phyloP scores from a whole-genome alignment of 169 alveolate species.

The Eimeria falciformis region DNA sequence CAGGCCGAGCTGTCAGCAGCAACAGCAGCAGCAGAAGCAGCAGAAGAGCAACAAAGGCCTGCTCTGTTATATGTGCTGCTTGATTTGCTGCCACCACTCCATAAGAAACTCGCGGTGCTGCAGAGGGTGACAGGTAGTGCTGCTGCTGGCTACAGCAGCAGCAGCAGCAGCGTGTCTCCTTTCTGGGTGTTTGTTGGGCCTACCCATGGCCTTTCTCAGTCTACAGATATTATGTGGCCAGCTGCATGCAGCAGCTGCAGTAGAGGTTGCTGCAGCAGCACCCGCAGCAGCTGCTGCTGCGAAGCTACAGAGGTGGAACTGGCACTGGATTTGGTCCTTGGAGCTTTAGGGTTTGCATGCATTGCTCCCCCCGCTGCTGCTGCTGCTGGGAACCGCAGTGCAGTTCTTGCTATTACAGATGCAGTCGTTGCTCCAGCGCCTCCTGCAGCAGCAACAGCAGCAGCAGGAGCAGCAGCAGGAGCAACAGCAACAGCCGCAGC shows the following conservation, averaged over 20 bases:
- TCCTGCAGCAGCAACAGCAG: slow-evolving; percentile 38
- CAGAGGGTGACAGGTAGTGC: slow-evolving; percentile 3
- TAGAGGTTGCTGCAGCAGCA: slow-evolving; percentile 23
- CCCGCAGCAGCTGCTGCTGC: slow-evolving; percentile 46
- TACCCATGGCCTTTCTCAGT: slow-evolving; percentile 42
- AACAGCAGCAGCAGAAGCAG: neutral
- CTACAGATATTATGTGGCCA: slow-evolving; percentile 18
- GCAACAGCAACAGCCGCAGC: slow-evolving; percentile 30
- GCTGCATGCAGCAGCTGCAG: slow-evolving; percentile 48
- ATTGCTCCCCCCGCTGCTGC: slow-evolving; percentile 48
- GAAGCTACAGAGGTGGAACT: slow-evolving; percentile 39
- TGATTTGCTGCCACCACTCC: slow-evolving; percentile 11
- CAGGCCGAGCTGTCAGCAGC: neutral
- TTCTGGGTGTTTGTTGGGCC: slow-evolving; percentile 59
- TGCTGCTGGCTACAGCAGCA: slow-evolving; percentile 34
- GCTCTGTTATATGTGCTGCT: slow-evolving; percentile 29
- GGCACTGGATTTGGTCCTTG: slow-evolving; percentile 12
- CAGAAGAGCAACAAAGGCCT: neutral
- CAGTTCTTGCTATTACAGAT: slow-evolving; percentile 20
- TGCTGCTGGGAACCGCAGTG: slow-evolving; percentile 50
- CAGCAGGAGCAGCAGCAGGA: slow-evolving; percentile 55
- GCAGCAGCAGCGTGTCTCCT: slow-evolving; percentile 52
- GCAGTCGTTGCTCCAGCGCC: slow-evolving; percentile 38
- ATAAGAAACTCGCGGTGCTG: slow-evolving; percentile 20
- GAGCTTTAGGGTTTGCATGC: slow-evolving; percentile 14